Evolutionary conservation across 2,329 filamentous ascomycete genomes (phyloP).

Genomic region (Cercospora janseana): DNA sequence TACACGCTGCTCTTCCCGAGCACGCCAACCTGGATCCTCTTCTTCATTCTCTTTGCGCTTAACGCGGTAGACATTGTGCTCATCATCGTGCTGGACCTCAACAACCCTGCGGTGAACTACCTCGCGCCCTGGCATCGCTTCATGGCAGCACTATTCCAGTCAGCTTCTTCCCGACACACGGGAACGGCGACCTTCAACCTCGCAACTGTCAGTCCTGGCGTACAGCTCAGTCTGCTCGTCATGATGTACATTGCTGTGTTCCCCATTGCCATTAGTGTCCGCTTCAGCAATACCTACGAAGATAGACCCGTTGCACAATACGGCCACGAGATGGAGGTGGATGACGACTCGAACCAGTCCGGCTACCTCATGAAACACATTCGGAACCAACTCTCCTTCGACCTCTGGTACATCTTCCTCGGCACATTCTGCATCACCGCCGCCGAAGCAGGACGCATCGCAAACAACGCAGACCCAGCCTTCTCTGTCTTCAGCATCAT

Average conservation of each 20-base stretch:
- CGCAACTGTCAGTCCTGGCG: slow-evolving; percentile 32
- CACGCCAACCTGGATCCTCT: slow-evolving; percentile 59
- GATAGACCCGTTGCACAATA: slow-evolving; percentile 62
- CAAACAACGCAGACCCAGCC: slow-evolving; percentile 34
- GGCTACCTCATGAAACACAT: slow-evolving; percentile 46
- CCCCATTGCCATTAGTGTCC: slow-evolving; percentile 61
- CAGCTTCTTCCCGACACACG: slow-evolving; percentile 31
- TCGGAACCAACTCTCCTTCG: slow-evolving; percentile 48
- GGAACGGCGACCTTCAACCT: slow-evolving; percentile 35
- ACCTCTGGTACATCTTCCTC: slow-evolving; percentile 48
- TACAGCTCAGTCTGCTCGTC: slow-evolving; percentile 57
- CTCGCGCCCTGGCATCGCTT: slow-evolving; percentile 47
- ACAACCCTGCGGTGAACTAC: slow-evolving; percentile 52
- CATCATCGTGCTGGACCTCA: slow-evolving; percentile 56
- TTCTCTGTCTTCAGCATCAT: slow-evolving; percentile 48
- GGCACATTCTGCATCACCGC: slow-evolving; percentile 49
- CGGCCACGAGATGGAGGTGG: slow-evolving; percentile 34
- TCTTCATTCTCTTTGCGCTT: slow-evolving; percentile 51
- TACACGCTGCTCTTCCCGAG: slow-evolving; percentile 63
- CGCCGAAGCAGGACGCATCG: slow-evolving; percentile 42
- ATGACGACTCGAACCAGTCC: slow-evolving; percentile 11
- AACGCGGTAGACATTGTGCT: slow-evolving; percentile 55
- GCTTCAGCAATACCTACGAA: slow-evolving; percentile 61
- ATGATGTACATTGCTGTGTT: slow-evolving; percentile 68
- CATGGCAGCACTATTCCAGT: slow-evolving; percentile 60